Conservation (phyloP, 495 filamentous ascomycete genomes). For the Aspergillus heteromorphus region DNA sequence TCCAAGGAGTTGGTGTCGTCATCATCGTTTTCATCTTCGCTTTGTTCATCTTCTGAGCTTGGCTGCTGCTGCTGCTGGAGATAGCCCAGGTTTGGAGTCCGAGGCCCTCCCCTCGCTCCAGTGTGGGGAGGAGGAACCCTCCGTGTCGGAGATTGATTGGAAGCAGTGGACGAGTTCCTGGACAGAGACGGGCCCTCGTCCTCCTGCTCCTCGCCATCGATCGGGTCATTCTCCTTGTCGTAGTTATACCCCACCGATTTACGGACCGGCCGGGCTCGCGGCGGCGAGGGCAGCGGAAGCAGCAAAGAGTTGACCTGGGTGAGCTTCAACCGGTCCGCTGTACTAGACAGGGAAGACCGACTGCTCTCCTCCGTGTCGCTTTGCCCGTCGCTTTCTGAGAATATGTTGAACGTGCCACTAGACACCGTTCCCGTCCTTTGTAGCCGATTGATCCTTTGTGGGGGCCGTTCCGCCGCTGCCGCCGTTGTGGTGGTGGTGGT, state of each 20-base stretch:
- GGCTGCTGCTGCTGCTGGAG: constrained; percentile 12
- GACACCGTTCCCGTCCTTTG: constrained; percentile 15
- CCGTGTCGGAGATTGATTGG: constrained; percentile 19
- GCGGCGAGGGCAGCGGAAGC: constrained; percentile 21
- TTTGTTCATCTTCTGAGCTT: constrained; percentile 20
- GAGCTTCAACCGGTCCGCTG: constrained; percentile 21
- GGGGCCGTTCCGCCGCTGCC: constrained; percentile 3
- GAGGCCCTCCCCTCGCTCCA: constrained; percentile 7
- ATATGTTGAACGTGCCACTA: constrained; percentile 27
- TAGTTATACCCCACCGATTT: constrained; percentile 32
- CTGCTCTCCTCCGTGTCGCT: constrained; percentile 14
- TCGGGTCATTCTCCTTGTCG: constrained; percentile 41
- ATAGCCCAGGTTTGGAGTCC: constrained; percentile 6
- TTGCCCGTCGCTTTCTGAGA: constrained; percentile 24
- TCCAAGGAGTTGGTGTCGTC: constrained; percentile 36
- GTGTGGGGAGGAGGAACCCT: constrained; percentile 10
- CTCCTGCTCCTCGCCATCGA: constrained; percentile 24
- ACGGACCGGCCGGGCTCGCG: constrained; percentile 18
- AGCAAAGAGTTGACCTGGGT: constrained; percentile 35
- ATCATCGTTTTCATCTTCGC: constrained; percentile 28
- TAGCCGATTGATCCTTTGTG: constrained; percentile 4
- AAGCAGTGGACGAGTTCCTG: constrained; percentile 20
- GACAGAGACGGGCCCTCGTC: constrained; percentile 9
- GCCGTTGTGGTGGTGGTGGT: too few relatives aligned
- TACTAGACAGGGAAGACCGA: constrained; percentile 3